Evolutionary conservation across 1,284 basidiomycete species (phyloP).

Genomic region (Ganoderma sp.): DNA sequence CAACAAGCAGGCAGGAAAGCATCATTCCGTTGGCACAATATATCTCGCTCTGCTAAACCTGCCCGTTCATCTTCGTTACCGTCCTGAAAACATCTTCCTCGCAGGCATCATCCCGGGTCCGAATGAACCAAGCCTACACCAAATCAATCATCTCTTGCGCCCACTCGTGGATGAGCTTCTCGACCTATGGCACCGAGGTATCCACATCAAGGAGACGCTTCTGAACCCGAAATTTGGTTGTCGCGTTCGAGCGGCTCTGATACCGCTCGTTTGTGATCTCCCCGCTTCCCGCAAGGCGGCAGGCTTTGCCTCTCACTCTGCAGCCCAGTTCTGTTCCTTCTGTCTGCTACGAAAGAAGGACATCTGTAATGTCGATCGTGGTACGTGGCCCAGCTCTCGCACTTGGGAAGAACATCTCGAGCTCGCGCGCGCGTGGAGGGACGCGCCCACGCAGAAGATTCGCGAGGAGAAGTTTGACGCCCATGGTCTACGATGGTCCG

Average conservation of each 20-base stretch:
- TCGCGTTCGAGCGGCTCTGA: background rate
- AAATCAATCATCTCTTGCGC: background rate
- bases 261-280: background rate
- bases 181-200: background rate
- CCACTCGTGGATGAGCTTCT: background rate
- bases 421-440: background rate
- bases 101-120: background rate
- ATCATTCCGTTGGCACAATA: background rate
- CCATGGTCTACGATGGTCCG: background rate
- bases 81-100: background rate
- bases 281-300: background rate
- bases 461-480: background rate
- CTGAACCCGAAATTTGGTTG: background rate
- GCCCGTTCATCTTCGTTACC: background rate
- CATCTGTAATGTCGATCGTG: background rate
- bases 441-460: background rate
- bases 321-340: background rate
- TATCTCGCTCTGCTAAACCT: background rate
- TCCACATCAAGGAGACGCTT: background rate
- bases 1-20: background rate
- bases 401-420: background rate
- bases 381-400: background rate
- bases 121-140: background rate
- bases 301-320: background rate
- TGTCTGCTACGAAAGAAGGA: background rate